Conservation (phyloP, 2,329 filamentous ascomycete genomes). For the Diaporthe capsici region DNA sequence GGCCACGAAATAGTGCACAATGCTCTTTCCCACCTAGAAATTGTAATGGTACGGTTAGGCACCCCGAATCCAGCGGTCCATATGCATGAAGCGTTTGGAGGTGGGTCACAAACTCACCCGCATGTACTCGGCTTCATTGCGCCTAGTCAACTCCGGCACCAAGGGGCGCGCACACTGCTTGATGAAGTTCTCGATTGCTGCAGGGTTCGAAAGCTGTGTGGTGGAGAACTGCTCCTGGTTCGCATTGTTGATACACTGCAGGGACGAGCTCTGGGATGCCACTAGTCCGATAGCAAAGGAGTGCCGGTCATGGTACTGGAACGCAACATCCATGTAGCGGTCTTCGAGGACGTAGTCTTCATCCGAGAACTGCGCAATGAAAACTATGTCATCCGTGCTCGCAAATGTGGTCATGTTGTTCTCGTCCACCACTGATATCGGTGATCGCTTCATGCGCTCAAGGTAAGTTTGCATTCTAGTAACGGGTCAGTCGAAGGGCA, state of each 20-base stretch:
- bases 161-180: constrained; percentile 55
- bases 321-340: constrained; percentile 52
- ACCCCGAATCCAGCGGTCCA: constrained; percentile 46
- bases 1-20: constrained; percentile 53
- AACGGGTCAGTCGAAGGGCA: not conserved
- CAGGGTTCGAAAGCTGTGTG: constrained; percentile 51
- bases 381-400: constrained; percentile 56
- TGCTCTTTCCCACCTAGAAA: constrained; percentile 47
- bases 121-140: constrained; percentile 59
- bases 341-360: constrained; percentile 49
- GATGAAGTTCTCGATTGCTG: constrained; percentile 55
- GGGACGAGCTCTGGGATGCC: constrained; percentile 27
- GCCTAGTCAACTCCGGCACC: constrained; percentile 60
- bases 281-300: constrained; percentile 56
- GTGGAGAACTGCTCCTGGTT: constrained; percentile 54
- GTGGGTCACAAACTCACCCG: constrained; percentile 48
- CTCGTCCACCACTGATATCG: constrained; percentile 47
- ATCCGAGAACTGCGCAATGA: constrained; percentile 56
- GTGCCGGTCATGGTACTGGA: constrained; percentile 55
- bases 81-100: not conserved
- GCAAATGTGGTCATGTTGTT: constrained; percentile 52
- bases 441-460: constrained; percentile 48
- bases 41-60: constrained; percentile 50
- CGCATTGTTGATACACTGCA: constrained; percentile 58
- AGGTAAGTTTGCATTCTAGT: constrained; percentile 50